Percentiles rank a stretch among this genome's conserved stretches.
Conservation (phyloP, 257 asterid genomes). For the Asclepias syriaca region DNA sequence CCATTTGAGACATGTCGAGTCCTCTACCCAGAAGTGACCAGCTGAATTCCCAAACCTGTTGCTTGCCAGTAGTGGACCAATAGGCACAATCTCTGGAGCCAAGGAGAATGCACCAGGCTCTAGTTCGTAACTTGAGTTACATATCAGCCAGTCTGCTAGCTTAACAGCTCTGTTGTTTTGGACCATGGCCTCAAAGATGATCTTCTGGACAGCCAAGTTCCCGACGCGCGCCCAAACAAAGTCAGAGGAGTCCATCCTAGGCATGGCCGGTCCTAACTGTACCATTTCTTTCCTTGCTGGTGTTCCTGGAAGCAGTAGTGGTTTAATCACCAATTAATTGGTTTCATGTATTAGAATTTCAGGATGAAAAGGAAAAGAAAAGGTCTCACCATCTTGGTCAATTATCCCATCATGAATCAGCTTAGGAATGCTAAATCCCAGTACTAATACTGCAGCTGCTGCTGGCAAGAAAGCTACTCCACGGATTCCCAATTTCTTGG, state of each 20-base stretch:
- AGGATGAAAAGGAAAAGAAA: background rate
- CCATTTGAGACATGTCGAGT: slow-evolving; percentile 29
- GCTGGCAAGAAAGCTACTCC: slow-evolving; percentile 53
- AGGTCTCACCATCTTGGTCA: slow-evolving; percentile 37
- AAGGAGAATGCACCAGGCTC: slow-evolving; percentile 36
- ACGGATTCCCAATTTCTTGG: slow-evolving; percentile 33
- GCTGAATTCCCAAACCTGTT: slow-evolving; percentile 20
- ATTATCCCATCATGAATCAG: slow-evolving; percentile 44
- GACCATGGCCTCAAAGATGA: slow-evolving; percentile 24
- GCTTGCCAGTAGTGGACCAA: slow-evolving; percentile 36
- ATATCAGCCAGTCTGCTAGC: slow-evolving; percentile 32
- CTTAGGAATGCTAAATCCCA: slow-evolving; percentile 42
- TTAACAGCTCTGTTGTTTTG: slow-evolving; percentile 24
- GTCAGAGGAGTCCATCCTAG: slow-evolving; percentile 30
- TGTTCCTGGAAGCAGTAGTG: slow-evolving; percentile 25
- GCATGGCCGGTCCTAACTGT: slow-evolving; percentile 36
- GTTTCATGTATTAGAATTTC: background rate
- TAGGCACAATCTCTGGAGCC: slow-evolving; percentile 31
- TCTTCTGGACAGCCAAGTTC: slow-evolving; percentile 23
- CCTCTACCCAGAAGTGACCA: slow-evolving; percentile 39
- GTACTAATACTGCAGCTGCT: slow-evolving; percentile 42
- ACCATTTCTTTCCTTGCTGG: slow-evolving; percentile 23
- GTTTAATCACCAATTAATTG: background rate
- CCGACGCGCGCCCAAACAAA: slow-evolving; percentile 30
- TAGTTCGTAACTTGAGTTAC: slow-evolving; percentile 36